Evolutionary conservation across 129 eudicot genomes (phyloP).

Genomic region (Centaurea solstitialis): DNA sequence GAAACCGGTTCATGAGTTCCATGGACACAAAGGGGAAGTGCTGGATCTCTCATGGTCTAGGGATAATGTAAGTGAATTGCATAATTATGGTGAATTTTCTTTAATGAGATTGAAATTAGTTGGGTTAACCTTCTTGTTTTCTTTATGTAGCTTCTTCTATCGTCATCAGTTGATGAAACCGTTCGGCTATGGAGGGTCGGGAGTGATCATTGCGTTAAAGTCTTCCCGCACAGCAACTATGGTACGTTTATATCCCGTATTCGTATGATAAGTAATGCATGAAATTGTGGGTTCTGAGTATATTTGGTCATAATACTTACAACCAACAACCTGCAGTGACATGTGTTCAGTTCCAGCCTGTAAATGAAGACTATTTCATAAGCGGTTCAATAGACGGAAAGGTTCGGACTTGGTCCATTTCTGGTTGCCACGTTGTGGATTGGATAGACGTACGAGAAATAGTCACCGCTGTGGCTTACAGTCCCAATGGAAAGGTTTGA

Average conservation of each 20-base stretch:
- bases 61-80: conserved; percentile 60
- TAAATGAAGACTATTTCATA: conserved; percentile 65
- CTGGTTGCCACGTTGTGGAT: conserved; percentile 67
- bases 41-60: conserved; percentile 94
- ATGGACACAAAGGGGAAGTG: conserved; percentile 74
- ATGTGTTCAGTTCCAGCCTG: conserved; percentile 79
- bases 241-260: conserved; percentile 33
- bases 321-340: conserved; percentile 61
- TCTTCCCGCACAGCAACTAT: conserved; percentile 80
- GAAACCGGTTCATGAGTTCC: conserved; percentile 83
- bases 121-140: conserved; percentile 1
- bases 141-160: conserved; percentile 60
- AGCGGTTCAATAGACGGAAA: conserved; percentile 98
- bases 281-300: neutral
- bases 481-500: conserved; percentile 83
- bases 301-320: neutral
- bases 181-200: conserved; percentile 94
- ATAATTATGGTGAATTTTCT: neutral
- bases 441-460: conserved; percentile 90
- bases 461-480: conserved; percentile 86
- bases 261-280: neutral
- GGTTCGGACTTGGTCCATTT: conserved; percentile 82
- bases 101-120: neutral
- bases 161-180: conserved; percentile 89
- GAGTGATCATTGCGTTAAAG: conserved; percentile 57